Evolutionary conservation across 202 grass and related monocot genomes (phyloP).

Genomic region (Musa balbisiana): DNA sequence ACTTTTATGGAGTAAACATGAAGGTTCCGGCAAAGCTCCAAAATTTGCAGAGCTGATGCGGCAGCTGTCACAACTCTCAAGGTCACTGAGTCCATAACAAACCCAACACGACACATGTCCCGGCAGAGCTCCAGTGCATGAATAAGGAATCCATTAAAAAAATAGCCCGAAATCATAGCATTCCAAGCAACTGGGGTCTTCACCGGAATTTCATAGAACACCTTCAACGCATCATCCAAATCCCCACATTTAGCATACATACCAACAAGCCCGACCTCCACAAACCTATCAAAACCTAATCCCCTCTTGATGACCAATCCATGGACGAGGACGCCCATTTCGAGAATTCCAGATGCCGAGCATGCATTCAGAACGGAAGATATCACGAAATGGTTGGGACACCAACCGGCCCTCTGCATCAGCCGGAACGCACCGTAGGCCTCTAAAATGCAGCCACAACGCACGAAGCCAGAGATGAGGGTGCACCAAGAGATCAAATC

Average conservation of each 20-base stretch:
- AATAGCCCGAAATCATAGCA: slow-evolving; percentile 67
- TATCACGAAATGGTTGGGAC: slow-evolving; percentile 60
- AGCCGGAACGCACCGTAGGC: slow-evolving; percentile 43
- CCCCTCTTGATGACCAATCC: slow-evolving; percentile 57
- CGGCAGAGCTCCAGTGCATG: slow-evolving; percentile 44
- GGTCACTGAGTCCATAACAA: slow-evolving; percentile 64
- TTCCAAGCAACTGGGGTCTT: slow-evolving; percentile 74
- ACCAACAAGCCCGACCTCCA: slow-evolving; percentile 71
- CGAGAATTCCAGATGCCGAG: slow-evolving; percentile 40
- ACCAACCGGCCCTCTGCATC: slow-evolving; percentile 29
- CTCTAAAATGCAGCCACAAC: slow-evolving; percentile 34
- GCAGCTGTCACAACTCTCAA: slow-evolving; percentile 51
- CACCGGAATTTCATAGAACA: slow-evolving; percentile 69
- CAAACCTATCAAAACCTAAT: slow-evolving; percentile 54
- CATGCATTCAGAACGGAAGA: slow-evolving; percentile 59
- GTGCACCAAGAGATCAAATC: slow-evolving; percentile 76
- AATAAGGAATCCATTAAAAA: slow-evolving; percentile 38
- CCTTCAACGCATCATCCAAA: slow-evolving; percentile 41
- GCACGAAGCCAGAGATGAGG: slow-evolving; percentile 50
- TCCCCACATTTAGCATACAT: slow-evolving; percentile 80
- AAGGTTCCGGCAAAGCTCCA: slow-evolving; percentile 56
- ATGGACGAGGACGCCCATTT: slow-evolving; percentile 70
- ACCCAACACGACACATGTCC: slow-evolving; percentile 67
- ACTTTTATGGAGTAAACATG: slow-evolving; percentile 80
- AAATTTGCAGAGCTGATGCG: slow-evolving; percentile 39